Evolutionary conservation across 139 green algal genomes (phyloP), one percentile per base, ranked within the genome.

Genomic region (Diplosphaera chodatii): DNA sequence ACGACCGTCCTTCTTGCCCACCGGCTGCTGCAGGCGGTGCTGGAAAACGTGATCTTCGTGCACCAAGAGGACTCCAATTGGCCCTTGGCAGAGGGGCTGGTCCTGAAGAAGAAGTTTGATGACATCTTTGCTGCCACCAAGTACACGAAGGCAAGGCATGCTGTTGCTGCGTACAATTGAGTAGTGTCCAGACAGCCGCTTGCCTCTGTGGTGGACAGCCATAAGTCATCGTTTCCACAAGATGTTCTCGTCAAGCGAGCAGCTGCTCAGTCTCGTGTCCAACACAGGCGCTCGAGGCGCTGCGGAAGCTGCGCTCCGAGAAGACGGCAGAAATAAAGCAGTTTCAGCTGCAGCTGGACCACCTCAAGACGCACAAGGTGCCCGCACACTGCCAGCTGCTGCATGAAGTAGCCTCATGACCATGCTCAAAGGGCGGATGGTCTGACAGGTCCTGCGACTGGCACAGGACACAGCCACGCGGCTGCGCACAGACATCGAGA

Each of bases 21-120:
- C n/a, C n/a, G n/a, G n/a, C n/a, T n/a, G n/a, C n/a, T 63, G 40
- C 75, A 80, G 73, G 91, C 88, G 4, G 79, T 96, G 8, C 83
- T 99, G 71, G 95, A 99, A 68, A 97, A 96, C 72, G 95, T 99
- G 27, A 96, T 99, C 55, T 99, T 99, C 76, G 95, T 99, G 59
- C 95, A 99, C 81, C 94, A 98, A 78, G 95, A 99, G 73, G 95
- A 99, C 29, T 90, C 84, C 73, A 97, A 96, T 81, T 99, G 95
- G 95, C 95, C 95, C 15, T 84, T 99, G 66, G 85, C 85, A 3
- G 95, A 99, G 62, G 86, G 80, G 20, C 72, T 84, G 41, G 81
- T 83, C 28, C 82, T 99, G 27, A 99, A 99, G 81, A 93, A 95
- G 62, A 94, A 94, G 75, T 99, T 99, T 84, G 95, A 99, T 70